These are phyloP conservation scores for Leccinum longicurvipes DNA, from an alignment of 768 basidiomycete species.

Conservation along the genomic window DNA sequence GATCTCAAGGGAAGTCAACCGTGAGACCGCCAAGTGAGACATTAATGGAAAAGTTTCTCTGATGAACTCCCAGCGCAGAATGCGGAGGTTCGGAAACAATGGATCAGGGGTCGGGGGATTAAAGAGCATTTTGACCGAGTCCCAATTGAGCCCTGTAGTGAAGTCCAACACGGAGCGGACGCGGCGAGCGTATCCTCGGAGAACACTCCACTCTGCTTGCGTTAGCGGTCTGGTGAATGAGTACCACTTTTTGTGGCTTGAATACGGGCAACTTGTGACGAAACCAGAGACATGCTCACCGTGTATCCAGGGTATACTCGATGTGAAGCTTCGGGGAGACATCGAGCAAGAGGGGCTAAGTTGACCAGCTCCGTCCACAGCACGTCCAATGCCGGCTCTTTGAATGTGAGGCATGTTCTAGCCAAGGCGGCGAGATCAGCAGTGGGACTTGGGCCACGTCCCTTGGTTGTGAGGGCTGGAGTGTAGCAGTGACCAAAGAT, in stretches of 20 bases:
- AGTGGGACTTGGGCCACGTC: neutral
- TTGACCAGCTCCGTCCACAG: slow-evolving; percentile 15
- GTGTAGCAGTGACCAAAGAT: slow-evolving; percentile 14
- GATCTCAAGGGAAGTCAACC: slow-evolving; percentile 19
- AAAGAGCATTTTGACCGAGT: slow-evolving; percentile 11
- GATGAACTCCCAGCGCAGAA: slow-evolving; percentile 20
- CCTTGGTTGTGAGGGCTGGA: neutral
- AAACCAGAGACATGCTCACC: neutral
- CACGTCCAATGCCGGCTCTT: slow-evolving; percentile 17
- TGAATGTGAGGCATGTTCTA: slow-evolving; percentile 14
- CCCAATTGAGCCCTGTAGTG: slow-evolving; percentile 14
- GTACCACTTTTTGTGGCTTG: slow-evolving; percentile 3
- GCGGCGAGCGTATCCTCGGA: slow-evolving; percentile 6
- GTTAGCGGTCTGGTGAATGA: slow-evolving; percentile 2
- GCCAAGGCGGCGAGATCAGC: slow-evolving; percentile 14
- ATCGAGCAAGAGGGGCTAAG: slow-evolving; percentile 11
- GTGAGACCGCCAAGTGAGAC: slow-evolving; percentile 11
- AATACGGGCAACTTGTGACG: neutral
- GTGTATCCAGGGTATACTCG: neutral
- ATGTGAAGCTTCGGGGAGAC: slow-evolving; percentile 5
- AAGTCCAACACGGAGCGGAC: slow-evolving; percentile 4
- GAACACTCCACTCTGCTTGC: slow-evolving; percentile 1
- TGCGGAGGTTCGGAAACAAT: slow-evolving; percentile 19
- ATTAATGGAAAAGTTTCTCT: slow-evolving; percentile 13
- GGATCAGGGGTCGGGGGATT: slow-evolving; percentile 15